Conservation (phyloP, 2,329 filamentous ascomycete genomes). For the Epichloe festucae region DNA sequence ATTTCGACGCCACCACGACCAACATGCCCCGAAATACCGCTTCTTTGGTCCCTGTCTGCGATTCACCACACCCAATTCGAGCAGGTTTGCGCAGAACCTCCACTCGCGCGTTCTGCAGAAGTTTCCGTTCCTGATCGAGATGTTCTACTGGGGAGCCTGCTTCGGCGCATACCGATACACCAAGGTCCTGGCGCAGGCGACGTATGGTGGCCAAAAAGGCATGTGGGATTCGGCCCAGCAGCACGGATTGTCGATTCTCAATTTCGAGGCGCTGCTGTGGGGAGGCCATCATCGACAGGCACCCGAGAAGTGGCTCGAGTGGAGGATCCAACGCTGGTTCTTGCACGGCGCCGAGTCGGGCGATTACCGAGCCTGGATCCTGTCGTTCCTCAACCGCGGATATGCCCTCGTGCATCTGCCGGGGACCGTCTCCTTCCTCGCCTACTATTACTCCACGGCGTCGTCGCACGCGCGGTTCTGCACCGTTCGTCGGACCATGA, state of each 20-base stretch:
- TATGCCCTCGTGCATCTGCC: constrained; percentile 65
- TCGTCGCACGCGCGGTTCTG: constrained; percentile 44
- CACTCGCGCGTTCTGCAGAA: constrained; percentile 51
- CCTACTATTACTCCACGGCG: constrained; percentile 52
- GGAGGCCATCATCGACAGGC: constrained; percentile 2
- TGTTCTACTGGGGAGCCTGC: constrained; percentile 52
- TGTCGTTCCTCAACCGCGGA: constrained; percentile 53
- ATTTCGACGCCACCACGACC: constrained; percentile 3
- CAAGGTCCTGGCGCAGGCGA: constrained; percentile 7
- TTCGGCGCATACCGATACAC: constrained; percentile 7
- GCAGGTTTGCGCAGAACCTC: constrained; percentile 43
- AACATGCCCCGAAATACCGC: constrained; percentile 9
- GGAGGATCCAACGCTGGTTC: constrained; percentile 42
- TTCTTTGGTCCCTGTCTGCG: constrained; percentile 8
- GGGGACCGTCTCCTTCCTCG: constrained; percentile 50
- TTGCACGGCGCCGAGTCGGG: constrained; percentile 37
- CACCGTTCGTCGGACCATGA: constrained; percentile 38
- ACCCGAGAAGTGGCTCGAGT: constrained; percentile 8
- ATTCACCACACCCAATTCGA: constrained; percentile 48
- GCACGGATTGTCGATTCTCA: constrained; percentile 4
- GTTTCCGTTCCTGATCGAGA: constrained; percentile 61
- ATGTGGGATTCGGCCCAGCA: constrained; percentile 26
- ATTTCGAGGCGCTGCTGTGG: constrained; percentile 7
- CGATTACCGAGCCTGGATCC: constrained; percentile 25
- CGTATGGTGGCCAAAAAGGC: constrained; percentile 6